Conservation (phyloP, 495 filamentous ascomycete species). For the Aspergillus hancockii region DNA sequence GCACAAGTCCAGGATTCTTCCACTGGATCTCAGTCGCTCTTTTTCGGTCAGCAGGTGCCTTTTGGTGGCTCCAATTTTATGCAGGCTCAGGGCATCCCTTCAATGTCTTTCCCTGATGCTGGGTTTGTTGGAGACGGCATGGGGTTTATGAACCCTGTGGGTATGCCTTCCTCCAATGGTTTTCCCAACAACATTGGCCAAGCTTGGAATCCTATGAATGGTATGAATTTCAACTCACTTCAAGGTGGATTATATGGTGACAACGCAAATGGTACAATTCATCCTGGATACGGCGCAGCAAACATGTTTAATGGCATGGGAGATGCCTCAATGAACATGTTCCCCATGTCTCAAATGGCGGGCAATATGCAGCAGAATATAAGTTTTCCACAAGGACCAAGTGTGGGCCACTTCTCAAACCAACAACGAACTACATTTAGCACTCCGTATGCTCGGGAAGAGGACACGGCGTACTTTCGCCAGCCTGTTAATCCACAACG, state of each 20-base stretch:
- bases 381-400: constrained; percentile 34
- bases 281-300: constrained; percentile 30
- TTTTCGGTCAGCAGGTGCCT: constrained; percentile 38
- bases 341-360: constrained; percentile 36
- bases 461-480: constrained; percentile 92
- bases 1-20: constrained; percentile 19
- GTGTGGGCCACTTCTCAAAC: constrained; percentile 59
- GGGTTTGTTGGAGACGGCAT: constrained; percentile 43
- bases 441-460: constrained; percentile 65
- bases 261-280: constrained; percentile 32
- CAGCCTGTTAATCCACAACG: constrained; percentile 95
- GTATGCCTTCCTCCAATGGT: constrained; percentile 40
- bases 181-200: constrained; percentile 47
- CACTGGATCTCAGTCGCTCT: constrained; percentile 19
- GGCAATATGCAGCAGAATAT: constrained; percentile 31
- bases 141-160: constrained; percentile 59
- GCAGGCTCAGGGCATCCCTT: constrained; percentile 36
- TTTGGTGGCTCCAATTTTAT: constrained; percentile 33
- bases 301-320: constrained; percentile 42
- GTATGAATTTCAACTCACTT: constrained; percentile 43
- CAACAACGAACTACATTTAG: constrained; percentile 71
- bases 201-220: constrained; percentile 52
- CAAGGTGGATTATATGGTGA: constrained; percentile 52
- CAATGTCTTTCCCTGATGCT: constrained; percentile 45
- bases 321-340: constrained; percentile 43